These are phyloP conservation scores for Aspergillus nomiae DNA, from an alignment of 2,329 filamentous ascomycete genomes.

Conservation along the genomic window DNA sequence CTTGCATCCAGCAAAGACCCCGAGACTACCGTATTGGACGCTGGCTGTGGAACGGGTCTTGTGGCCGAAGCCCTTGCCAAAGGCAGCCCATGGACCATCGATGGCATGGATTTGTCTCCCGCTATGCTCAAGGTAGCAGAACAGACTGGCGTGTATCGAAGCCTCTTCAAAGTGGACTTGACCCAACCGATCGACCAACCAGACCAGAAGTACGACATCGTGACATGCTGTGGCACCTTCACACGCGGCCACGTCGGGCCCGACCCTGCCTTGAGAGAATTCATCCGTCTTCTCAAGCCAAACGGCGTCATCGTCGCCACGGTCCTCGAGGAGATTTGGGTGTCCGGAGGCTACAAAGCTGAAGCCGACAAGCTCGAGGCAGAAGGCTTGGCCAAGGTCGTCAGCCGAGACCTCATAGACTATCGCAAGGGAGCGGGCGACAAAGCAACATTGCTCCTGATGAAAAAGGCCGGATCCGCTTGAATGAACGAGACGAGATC, in stretches of 20 bases:
- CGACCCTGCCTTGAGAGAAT: conserved; percentile 49
- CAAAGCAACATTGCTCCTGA: conserved; percentile 30
- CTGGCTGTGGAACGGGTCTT: conserved; percentile 60
- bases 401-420: conserved; percentile 29
- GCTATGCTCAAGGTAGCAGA: conserved; percentile 57
- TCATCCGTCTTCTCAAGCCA: conserved; percentile 52
- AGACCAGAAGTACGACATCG: conserved; percentile 51
- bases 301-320: conserved; percentile 55
- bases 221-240: conserved; percentile 58
- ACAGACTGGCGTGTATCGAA: conserved; percentile 51
- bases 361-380: conserved; percentile 45
- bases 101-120: conserved; percentile 56
- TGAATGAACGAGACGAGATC: background rate
- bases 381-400: conserved; percentile 38
- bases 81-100: conserved; percentile 48
- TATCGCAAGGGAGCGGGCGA: conserved; percentile 34
- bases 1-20: conserved; percentile 21
- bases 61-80: conserved; percentile 52
- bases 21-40: conserved; percentile 50
- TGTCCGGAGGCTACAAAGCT: conserved; percentile 49
- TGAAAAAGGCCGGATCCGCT: conserved; percentile 22
- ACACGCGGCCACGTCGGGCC: conserved; percentile 60
- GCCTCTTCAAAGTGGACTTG: conserved; percentile 51
- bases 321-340: conserved; percentile 54
- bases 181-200: conserved; percentile 44